phyloP scores from a whole-genome alignment of 257 asterid genomes.

The Solanum bulbocastanum region DNA sequence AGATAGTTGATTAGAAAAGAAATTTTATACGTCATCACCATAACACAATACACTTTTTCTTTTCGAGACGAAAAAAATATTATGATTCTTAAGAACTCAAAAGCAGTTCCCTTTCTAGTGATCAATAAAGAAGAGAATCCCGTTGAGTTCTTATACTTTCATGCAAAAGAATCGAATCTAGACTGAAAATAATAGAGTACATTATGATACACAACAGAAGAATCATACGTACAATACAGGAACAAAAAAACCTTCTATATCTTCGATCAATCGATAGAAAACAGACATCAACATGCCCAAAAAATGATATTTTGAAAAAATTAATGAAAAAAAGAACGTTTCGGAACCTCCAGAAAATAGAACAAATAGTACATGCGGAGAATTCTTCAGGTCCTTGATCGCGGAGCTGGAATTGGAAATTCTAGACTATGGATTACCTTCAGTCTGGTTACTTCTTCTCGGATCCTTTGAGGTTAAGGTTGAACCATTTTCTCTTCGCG shows the following conservation, averaged over 20 bases:
- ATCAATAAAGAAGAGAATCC: background rate
- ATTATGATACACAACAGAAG: background rate
- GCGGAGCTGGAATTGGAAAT: conserved; percentile 13
- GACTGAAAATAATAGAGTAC: background rate
- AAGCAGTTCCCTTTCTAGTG: background rate
- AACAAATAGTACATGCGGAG: background rate
- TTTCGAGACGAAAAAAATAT: background rate
- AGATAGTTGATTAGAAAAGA: background rate
- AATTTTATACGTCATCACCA: background rate
- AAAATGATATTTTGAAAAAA: background rate
- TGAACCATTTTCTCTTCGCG: conserved; percentile 77
- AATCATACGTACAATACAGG: background rate
- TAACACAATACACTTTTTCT: background rate
- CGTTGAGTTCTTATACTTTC: background rate
- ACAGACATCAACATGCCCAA: background rate
- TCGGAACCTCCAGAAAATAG: background rate
- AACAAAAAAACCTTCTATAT: background rate
- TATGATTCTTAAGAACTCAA: background rate
- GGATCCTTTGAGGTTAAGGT: conserved; percentile 75
- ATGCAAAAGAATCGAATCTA: background rate
- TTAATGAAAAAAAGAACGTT: background rate
- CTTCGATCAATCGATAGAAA: background rate
- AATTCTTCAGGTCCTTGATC: background rate
- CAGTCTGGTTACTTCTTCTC: conserved; percentile 32
- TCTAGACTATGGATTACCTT: background rate